A percentile compares a stretch with the other conserved stretches of the same genome.
These are phyloP conservation scores for Begonia loranthoides DNA, from an alignment of 306 rosid genomes.

Conservation along the genomic window DNA sequence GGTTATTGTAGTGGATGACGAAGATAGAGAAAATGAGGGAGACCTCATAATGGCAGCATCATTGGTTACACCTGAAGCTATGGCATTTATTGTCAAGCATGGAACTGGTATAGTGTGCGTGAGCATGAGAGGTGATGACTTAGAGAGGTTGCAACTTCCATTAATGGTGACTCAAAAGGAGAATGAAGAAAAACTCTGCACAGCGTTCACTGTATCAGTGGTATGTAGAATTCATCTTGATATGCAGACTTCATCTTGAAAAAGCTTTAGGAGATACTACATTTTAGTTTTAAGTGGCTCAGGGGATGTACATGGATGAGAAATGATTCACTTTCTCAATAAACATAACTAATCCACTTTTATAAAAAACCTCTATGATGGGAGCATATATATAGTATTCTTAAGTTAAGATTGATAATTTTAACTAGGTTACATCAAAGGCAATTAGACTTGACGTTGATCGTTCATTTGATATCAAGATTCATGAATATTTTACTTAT, in stretches of 20 bases:
- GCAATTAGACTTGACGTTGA: too few species aligned
- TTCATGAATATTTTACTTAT: too few species aligned
- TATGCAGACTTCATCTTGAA: neutral
- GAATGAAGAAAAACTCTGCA: conserved; percentile 57
- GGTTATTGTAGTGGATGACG: conserved; percentile 80
- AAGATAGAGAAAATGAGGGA: conserved; percentile 92
- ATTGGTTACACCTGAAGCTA: conserved; percentile 78
- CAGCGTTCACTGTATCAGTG: conserved; percentile 82
- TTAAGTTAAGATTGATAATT: too few species aligned
- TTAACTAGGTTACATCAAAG: too few species aligned
- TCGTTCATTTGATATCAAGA: too few species aligned
- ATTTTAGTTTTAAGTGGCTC: neutral
- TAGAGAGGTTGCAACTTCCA: conserved; percentile 72
- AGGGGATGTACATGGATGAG: neutral
- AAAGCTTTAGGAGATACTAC: neutral
- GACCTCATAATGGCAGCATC: conserved; percentile 86
- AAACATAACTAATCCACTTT: too few species aligned
- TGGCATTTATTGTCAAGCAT: conserved; percentile 87
- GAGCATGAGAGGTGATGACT: conserved; percentile 67
- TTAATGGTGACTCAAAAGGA: conserved; percentile 68
- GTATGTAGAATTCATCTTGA: conserved; percentile 20
- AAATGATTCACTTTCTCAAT: conserved; percentile 1
- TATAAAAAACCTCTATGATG: too few species aligned
- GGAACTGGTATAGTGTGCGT: conserved; percentile 87
- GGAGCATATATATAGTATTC: too few species aligned